Evolutionary conservation across 228 moss, liverwort and hornwort species (phyloP), one percentile per base, ranked within the genome.

Genomic region (Sphagnum fallax): DNA sequence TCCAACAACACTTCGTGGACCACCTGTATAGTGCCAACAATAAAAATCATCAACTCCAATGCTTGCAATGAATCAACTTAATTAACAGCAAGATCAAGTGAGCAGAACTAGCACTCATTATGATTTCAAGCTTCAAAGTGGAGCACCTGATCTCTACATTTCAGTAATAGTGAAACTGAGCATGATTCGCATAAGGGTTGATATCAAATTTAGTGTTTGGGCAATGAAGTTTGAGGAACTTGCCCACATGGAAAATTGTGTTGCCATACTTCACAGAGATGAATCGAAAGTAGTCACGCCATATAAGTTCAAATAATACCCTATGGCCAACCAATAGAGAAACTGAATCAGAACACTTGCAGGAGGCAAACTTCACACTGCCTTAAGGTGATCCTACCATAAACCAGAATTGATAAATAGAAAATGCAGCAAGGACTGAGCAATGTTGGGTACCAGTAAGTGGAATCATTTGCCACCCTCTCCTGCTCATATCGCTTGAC

Each of bases 241-340:
- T 68, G 89, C 98, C 98, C 64, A 90, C 15, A 50, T 92, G 86
- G 60, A 98, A 98, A 52, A 98, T 80, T 53, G 83, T 71, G 67
- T 98, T 94, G 53, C 94, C 98, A 71, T 94, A 94, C 75, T 98
- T 98, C 60, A 98, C 90, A 14, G 98, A 98, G 6, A 98, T 71
- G 68, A 94, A 98, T 78, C 90, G 85, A 73, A 98, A 98, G 78
- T 98, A 98, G 79, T 98, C 98, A 13, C 98, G 87, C 98, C 98
- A 98, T 71, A 98, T 81, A n/a, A 98, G 79, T 77, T 98, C 98
- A 77, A 98, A 98, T 15, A 92, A 60, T 50, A 98, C 89, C 98
- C 98, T 98, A 81, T 71, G 60, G 60, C 12, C 61, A 15, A 16
- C 62, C 58, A 4, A 55, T 15, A 48, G 4, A 10, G 6, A 73